phyloP scores from a whole-genome alignment of 1,284 basidiomycete genomes.

The Heterobasidion occidentale region DNA sequence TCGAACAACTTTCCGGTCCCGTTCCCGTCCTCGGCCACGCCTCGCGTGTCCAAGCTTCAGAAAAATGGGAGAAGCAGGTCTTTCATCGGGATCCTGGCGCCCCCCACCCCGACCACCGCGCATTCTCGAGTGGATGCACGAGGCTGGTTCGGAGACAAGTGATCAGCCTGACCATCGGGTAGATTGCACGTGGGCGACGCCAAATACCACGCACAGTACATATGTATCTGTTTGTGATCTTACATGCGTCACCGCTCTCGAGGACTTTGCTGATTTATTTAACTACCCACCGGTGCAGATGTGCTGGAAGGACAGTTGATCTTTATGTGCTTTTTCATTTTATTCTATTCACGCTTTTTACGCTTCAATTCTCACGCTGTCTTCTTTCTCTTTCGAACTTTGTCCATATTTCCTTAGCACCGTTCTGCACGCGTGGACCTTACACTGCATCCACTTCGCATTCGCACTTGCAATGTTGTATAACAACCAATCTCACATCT shows the following conservation, averaged over 20 bases:
- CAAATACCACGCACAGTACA: not conserved
- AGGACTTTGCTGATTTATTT: not conserved
- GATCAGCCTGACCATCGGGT: constrained; percentile 4
- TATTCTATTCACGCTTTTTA: not conserved
- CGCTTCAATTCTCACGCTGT: constrained; percentile 1
- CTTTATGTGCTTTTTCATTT: not conserved
- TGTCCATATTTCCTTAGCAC: not conserved
- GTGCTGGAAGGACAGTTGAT: not conserved
- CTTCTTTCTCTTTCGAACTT: not conserved
- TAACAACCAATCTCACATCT: not conserved
- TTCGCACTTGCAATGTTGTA: constrained; percentile 4
- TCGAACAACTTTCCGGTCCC: constrained; percentile 44
- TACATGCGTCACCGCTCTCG: not conserved
- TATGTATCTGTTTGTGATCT: not conserved
- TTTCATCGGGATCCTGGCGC: constrained; percentile 59
- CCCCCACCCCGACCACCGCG: constrained; percentile 71
- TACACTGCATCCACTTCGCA: not conserved
- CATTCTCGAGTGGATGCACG: constrained; percentile 75
- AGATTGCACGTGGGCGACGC: too few relatives aligned
- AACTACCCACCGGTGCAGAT: not conserved
- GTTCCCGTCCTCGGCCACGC: constrained; percentile 58
- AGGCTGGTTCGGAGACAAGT: constrained; percentile 59
- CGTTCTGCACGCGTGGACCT: not conserved
- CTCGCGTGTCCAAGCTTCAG: constrained; percentile 63
- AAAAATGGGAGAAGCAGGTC: constrained; percentile 59